A percentile compares a stretch with the other conserved stretches of the same genome.
phyloP scores from a whole-genome alignment of 768 basidiomycete species.

The Tephrocybe sp. region DNA sequence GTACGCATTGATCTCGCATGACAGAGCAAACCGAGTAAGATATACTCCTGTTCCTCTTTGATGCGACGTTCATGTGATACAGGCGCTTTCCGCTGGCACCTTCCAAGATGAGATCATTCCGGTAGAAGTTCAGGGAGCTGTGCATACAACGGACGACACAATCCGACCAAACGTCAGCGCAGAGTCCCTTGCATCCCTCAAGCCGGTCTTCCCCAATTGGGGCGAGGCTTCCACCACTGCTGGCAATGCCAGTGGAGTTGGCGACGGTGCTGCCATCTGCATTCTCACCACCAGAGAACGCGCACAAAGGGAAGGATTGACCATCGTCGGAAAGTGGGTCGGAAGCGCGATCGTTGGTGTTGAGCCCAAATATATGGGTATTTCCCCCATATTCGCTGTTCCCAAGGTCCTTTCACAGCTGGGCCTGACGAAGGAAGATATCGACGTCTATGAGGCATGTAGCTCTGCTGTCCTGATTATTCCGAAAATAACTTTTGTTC shows the following conservation, averaged over 20 bases:
- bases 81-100: conserved; percentile 68
- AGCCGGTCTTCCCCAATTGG: conserved; percentile 87
- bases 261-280: conserved; percentile 89
- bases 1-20: conserved; percentile 87
- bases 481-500: neutral
- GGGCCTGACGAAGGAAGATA: conserved; percentile 68
- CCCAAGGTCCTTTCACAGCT: conserved; percentile 63
- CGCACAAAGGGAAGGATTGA: conserved; percentile 75
- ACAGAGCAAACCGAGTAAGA: conserved; percentile 72
- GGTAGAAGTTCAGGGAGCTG: conserved; percentile 66
- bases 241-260: conserved; percentile 86
- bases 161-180: conserved; percentile 79
- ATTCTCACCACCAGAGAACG: conserved; percentile 78
- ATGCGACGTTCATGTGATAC: neutral
- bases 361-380: conserved; percentile 78
- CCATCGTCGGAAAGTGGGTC: conserved; percentile 83
- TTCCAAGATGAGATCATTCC: conserved; percentile 92
- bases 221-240: conserved; percentile 71
- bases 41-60: conserved; percentile 20
- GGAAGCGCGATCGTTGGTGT: conserved; percentile 78
- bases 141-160: conserved; percentile 82
- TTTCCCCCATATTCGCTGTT: conserved; percentile 70
- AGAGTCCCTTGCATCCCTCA: conserved; percentile 75
- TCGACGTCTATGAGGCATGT: conserved; percentile 73
- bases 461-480: neutral